phyloP scores from a whole-genome alignment of 768 basidiomycete genomes.

The Paxillus involutus region DNA sequence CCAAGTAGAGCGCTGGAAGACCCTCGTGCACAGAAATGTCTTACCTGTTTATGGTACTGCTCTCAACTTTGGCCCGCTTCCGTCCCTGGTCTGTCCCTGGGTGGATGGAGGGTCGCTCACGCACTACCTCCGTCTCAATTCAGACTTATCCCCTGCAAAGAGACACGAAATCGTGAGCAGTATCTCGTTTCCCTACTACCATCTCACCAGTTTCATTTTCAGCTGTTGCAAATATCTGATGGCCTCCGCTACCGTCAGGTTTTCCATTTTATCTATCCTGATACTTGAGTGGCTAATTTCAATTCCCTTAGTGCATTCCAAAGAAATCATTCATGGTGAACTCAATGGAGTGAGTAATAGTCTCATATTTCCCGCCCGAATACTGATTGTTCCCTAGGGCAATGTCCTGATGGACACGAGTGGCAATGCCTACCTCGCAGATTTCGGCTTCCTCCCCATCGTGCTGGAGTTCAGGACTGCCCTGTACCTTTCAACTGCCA shows the following conservation, averaged over 20 bases:
- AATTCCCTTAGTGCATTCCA: conserved; percentile 4
- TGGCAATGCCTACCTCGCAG: conserved; percentile 33
- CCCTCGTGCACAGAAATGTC: conserved; percentile 27
- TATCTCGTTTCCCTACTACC: not conserved
- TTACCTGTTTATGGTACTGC: conserved; percentile 28
- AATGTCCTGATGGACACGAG: conserved; percentile 37
- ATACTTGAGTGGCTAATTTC: not conserved
- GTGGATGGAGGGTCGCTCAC: conserved; percentile 28
- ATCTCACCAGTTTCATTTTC: not conserved
- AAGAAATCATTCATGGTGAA: conserved; percentile 43
- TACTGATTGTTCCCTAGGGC: conserved; percentile 17
- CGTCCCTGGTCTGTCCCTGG: conserved; percentile 37
- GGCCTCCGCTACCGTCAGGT: conserved; percentile 23
- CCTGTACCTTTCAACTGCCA: conserved; percentile 27
- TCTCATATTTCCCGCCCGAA: not conserved
- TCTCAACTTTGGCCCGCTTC: conserved; percentile 28
- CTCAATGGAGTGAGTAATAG: conserved; percentile 39
- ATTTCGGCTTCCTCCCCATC: conserved; percentile 37
- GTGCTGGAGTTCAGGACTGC: conserved; percentile 21
- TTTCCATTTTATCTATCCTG: not conserved
- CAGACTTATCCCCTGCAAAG: not conserved
- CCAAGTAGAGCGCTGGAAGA: conserved; percentile 25
- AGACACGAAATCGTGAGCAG: conserved; percentile 22
- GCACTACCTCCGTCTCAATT: conserved; percentile 18
- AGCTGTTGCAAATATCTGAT: conserved; percentile 5